These are phyloP conservation scores for Plasmodium gaboni DNA, from an alignment of 169 alveolate genomes.

Conservation along the genomic window DNA sequence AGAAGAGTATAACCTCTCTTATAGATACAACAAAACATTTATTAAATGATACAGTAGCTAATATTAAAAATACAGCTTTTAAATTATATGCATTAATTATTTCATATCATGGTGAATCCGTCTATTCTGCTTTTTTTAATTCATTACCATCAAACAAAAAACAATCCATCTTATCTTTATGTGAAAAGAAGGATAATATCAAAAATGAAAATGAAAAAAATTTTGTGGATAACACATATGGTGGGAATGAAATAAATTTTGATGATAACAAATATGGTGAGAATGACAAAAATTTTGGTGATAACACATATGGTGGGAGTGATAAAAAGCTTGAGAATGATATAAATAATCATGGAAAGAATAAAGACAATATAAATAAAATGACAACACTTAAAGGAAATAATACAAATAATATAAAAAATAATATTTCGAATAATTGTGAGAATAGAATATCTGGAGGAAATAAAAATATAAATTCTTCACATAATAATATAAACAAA, in stretches of 20 bases:
- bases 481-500: neutral
- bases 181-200: neutral
- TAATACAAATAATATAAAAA: too few species aligned
- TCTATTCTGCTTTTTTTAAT: slow-evolving; percentile 39
- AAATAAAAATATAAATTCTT: neutral
- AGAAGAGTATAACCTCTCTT: slow-evolving; percentile 19
- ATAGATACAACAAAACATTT: slow-evolving; percentile 58
- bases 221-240: too few species aligned
- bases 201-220: neutral
- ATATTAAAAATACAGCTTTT: slow-evolving; percentile 49
- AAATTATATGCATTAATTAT: slow-evolving; percentile 40
- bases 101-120: slow-evolving; percentile 28
- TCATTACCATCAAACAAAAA: slow-evolving; percentile 57
- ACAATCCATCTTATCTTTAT: slow-evolving; percentile 44
- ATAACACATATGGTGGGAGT: too few species aligned
- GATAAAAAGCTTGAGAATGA: too few species aligned
- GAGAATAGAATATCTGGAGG: too few species aligned
- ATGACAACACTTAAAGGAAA: too few species aligned
- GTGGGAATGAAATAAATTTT: too few species aligned
- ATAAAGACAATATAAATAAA: too few species aligned
- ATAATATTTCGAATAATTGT: too few species aligned
- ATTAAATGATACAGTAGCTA: slow-evolving; percentile 71
- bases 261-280: too few species aligned
- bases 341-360: too few species aligned
- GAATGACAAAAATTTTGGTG: too few species aligned